A percentile compares a stretch with the other conserved stretches of the same genome.
phyloP scores from a whole-genome alignment of 2,329 filamentous ascomycete genomes.

The Phaeosphaeria sp. region DNA sequence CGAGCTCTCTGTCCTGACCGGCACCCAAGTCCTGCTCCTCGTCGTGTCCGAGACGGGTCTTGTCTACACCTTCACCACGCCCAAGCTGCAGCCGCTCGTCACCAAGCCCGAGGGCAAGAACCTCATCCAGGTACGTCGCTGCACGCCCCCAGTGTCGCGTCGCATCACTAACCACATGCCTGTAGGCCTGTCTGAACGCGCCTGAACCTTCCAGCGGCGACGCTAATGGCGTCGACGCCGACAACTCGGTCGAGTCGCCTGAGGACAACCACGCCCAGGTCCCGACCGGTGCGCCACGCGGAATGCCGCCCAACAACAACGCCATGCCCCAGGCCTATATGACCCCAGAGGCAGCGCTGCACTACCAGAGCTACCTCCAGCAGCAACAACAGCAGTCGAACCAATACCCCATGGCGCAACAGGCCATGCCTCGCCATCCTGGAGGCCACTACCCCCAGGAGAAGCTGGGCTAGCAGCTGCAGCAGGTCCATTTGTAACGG shows the following conservation, averaged over 20 bases:
- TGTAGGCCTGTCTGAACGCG: slow-evolving; percentile 93
- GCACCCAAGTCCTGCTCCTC: slow-evolving; percentile 94
- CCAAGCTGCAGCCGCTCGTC: slow-evolving; percentile 96
- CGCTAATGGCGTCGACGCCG: slow-evolving; percentile 65
- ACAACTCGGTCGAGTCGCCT: slow-evolving; percentile 76
- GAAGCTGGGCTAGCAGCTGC: slow-evolving; percentile 47
- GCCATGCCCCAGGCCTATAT: slow-evolving; percentile 72
- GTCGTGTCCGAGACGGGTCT: slow-evolving; percentile 97
- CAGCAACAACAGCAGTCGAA: slow-evolving; percentile 65
- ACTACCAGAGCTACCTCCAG: slow-evolving; percentile 83
- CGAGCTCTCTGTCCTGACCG: slow-evolving; percentile 94
- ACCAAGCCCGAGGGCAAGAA: slow-evolving; percentile 99
- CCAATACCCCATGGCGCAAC: slow-evolving; percentile 80
- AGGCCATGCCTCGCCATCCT: slow-evolving; percentile 69
- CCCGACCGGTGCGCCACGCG: slow-evolving; percentile 72
- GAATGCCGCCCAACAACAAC: slow-evolving; percentile 67
- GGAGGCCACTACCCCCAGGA: slow-evolving; percentile 76
- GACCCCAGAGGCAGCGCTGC: slow-evolving; percentile 72
- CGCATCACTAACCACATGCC: slow-evolving; percentile 42
- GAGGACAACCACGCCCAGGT: slow-evolving; percentile 87
- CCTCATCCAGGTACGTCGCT: slow-evolving; percentile 83
- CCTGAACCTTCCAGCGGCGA: slow-evolving; percentile 84
- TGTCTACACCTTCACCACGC: slow-evolving; percentile 98
- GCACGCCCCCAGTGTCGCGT: slow-evolving; percentile 11
- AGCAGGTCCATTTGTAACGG: slow-evolving; percentile 24